phyloP scores from a whole-genome alignment of 306 rosid species.

The Quercus variabilis region DNA sequence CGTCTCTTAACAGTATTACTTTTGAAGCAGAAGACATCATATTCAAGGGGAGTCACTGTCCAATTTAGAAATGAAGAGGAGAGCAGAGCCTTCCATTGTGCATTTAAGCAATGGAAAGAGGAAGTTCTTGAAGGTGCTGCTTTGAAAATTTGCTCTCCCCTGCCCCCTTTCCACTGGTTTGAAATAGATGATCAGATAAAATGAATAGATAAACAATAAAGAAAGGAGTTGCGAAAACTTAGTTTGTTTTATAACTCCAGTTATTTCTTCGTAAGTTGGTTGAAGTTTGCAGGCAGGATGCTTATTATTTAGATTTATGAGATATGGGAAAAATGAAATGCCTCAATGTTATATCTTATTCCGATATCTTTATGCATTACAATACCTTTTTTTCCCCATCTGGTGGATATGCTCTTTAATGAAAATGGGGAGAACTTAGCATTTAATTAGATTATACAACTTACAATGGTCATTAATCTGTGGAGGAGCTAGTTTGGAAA shows the following conservation, averaged over 20 bases:
- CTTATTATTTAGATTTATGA: neutral
- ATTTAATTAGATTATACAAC: neutral
- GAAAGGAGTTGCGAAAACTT: neutral
- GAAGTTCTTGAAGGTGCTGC: slow-evolving; percentile 62
- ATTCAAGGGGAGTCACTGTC: slow-evolving; percentile 55
- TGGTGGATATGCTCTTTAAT: neutral
- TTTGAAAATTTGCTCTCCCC: slow-evolving; percentile 18
- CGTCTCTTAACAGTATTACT: slow-evolving; percentile 23
- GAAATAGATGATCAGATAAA: neutral
- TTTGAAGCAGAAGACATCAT: slow-evolving; percentile 64
- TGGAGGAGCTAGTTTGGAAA: neutral
- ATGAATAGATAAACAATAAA: neutral
- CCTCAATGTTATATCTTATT: neutral
- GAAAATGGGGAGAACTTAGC: neutral
- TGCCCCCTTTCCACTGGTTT: neutral
- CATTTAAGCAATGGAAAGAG: slow-evolving; percentile 70
- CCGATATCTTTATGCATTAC: neutral
- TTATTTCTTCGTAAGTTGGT: neutral
- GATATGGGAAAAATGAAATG: neutral
- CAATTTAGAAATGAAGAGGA: slow-evolving; percentile 76
- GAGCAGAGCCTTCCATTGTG: slow-evolving; percentile 61
- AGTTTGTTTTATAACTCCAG: neutral
- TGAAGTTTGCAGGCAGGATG: neutral
- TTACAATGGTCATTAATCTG: neutral
- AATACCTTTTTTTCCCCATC: neutral